Base-by-base conservation (phyloP, 345 rosid genomes). In the Excoecaria agallocha region DNA sequence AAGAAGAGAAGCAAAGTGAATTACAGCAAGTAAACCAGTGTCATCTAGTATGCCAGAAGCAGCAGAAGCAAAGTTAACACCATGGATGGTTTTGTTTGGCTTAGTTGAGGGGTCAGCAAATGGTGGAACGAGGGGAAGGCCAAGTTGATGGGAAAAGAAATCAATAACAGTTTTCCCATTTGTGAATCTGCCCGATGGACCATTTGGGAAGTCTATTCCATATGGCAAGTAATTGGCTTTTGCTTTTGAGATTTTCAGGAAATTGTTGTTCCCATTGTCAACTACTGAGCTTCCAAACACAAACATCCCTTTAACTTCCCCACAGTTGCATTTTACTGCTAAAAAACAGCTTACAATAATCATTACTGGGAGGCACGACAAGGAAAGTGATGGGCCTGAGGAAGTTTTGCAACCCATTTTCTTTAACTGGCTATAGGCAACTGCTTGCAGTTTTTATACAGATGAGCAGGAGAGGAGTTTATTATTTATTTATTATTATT, bases 261-360 rank as follows among this genome's bases (percentile, higher is more conserved):
- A 82, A 79, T 89, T 87, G 83, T 89, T 89, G 89, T 89, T 89
- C 37, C 91, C 93, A 70, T 84, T 87, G 77, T 89, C 93, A 39
- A 89, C 85, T 58, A 89, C 70, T 45, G 90, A 87, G 87, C 91
- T 86, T 25, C 93, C 93, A 72, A 89, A 89, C 59, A 87, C 89
- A 68, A 89, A 89, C 91, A 89, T 83, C 55, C 93, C 93, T 56
- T 64, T 69, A 38, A 79, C 71, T 19, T 12, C 9, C 0, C 3
- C 4, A 22, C 22, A 43, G n/a, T 43, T 12, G 0, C 30, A 10
- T 6, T 78, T 45, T 8, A 37, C 66, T n/a, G 12, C 15, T 12
- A 58, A 45, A 5, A 58, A n/a, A 24, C 43, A 50, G 11, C 38
- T 57, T n/a, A 62, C 66, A 30, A 55, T 48, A 10, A 63, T 43